Base-by-base conservation (phyloP, 441 rosid species). In the Adansonia madagascariensis region DNA sequence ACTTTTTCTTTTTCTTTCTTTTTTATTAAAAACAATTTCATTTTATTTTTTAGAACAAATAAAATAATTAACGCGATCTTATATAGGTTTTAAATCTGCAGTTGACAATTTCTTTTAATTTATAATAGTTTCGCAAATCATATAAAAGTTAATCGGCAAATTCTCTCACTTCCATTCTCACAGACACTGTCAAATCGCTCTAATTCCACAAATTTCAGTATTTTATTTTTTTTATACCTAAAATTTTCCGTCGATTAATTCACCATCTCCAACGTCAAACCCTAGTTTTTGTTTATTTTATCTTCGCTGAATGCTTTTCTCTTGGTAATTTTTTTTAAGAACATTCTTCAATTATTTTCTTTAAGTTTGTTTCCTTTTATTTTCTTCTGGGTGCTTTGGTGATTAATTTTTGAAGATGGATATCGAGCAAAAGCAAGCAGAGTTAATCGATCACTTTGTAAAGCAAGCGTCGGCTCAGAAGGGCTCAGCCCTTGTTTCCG, bases 351-450 rank as follows among this genome's bases (percentile, higher is more conserved):
- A 41, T 43, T 55, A 15, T 74, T 71, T 77, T 1, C 2, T 50
- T 60, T 2, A 12, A 8, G 11, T 15, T 47, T 22, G 35, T 64
- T 6, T 35, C 15, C 18, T 57, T 50, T 5, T 8, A 0, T 35
- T 64, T n/a, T 0, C 11, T 41, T 49, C 22, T 46, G 55, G 53
- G 52, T 67, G 17, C 31, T 61, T 47, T 18, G 52, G 20, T 18
- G 17, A 6, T n/a, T 41, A 5, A 71, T 43, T 17, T 35, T 35
- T 55, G 14, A 74, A 46, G 82, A 94, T 95, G 99, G 98, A 95
- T 77, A 89, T 96, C 82, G 99, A 96, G 75, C 92, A 92, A 74
- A 94, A 85, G 50, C 99, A 94, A 81, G 92, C 92, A 0, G 97
- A 91, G 84, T 71, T 88, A 17, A 94, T 96, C 71, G 97, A 96